Conservation (phyloP, 305 asterid species). For the Andrographis paniculata region DNA sequence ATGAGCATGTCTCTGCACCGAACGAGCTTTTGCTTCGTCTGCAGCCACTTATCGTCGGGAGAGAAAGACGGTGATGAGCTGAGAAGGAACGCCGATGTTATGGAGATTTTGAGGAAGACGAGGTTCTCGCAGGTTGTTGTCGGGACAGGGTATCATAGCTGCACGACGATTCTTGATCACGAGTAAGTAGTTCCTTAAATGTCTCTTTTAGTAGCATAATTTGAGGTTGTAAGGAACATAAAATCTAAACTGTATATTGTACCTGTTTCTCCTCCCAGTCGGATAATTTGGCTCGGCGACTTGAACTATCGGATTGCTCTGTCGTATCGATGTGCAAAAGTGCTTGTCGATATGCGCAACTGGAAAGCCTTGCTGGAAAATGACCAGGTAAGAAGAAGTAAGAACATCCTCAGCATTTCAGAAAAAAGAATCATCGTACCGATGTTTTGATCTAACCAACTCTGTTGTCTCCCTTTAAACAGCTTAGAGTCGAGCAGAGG, state of each 20-base stretch:
- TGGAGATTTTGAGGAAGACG: conserved; percentile 63
- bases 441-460: background rate
- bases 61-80: conserved; percentile 55
- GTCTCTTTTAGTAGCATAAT: too few relatives aligned
- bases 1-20: conserved; percentile 65
- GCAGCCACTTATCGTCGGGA: conserved; percentile 70
- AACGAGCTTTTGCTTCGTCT: conserved; percentile 68
- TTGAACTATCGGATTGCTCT: conserved; percentile 67
- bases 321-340: conserved; percentile 62
- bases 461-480: conserved; percentile 13
- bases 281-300: conserved; percentile 73
- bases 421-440: too few relatives aligned
- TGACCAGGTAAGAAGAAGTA: conserved; percentile 43
- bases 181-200: conserved; percentile 33
- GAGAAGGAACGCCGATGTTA: conserved; percentile 36
- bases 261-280: conserved; percentile 26
- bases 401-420: too few relatives aligned
- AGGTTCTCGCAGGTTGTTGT: conserved; percentile 56
- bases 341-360: conserved; percentile 74
- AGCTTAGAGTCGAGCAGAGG: conserved; percentile 59
- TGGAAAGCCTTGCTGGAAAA: conserved; percentile 72
- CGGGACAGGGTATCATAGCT: conserved; percentile 39
- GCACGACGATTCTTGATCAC: conserved; percentile 54
- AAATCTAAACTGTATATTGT: too few relatives aligned
- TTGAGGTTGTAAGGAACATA: too few relatives aligned